Percentiles rank a stretch among this genome's conserved stretches.
These are phyloP conservation scores for Fusarium nygamai DNA, from an alignment of 2,329 filamentous ascomycete genomes.

Conservation along the genomic window DNA sequence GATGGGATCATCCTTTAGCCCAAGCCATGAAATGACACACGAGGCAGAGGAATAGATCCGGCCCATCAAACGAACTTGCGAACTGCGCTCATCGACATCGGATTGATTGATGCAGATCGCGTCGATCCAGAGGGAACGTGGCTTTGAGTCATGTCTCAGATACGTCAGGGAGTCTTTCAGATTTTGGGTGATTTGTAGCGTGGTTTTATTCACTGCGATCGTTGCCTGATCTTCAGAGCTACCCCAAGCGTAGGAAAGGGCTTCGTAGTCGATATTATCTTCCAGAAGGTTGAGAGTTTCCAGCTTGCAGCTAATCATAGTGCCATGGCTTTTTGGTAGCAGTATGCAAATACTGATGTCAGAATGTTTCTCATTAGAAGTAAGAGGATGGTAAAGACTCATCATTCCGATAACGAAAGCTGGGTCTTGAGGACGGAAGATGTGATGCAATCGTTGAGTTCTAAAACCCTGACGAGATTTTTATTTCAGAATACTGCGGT, in stretches of 20 bases:
- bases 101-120: neutral
- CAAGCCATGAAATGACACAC: neutral
- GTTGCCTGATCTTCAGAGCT: neutral
- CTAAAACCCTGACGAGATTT: neutral
- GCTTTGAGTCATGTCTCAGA: neutral
- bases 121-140: neutral
- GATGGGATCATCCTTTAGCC: neutral
- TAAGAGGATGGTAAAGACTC: neutral
- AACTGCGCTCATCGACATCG: neutral
- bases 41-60: neutral
- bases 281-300: neutral
- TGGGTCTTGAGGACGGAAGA: accelerated
- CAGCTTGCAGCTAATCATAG: neutral
- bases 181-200: neutral
- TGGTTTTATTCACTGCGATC: neutral
- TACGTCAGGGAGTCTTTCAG: neutral
- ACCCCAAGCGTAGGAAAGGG: neutral
- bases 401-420: accelerated
- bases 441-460: neutral
- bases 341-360: neutral
- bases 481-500: neutral
- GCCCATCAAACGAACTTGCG: neutral
- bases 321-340: neutral
- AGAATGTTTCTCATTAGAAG: neutral
- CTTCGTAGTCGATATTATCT: neutral